Percentiles rank a stretch among this genome's conserved stretches.
Conservation (phyloP, 345 rosid species). For the Viola odorata region DNA sequence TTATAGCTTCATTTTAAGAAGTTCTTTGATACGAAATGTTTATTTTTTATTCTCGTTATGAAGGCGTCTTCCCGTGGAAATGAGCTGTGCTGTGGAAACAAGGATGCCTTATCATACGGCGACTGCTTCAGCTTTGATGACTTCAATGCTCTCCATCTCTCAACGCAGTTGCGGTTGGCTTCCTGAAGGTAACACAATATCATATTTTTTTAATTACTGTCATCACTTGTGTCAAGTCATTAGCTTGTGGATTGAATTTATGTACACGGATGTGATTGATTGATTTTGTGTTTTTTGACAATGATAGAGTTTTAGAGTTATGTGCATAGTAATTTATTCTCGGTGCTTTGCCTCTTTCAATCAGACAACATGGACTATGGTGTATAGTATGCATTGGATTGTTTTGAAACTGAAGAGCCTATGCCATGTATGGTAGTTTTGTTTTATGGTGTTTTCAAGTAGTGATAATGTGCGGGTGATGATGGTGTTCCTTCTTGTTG, state of each 20-base stretch:
- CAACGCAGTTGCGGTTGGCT: slow-evolving; percentile 57
- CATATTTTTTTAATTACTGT: too few relatives aligned
- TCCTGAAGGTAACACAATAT: slow-evolving; percentile 59
- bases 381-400: too few relatives aligned
- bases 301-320: too few relatives aligned
- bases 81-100: slow-evolving; percentile 71
- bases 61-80: slow-evolving; percentile 59
- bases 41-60: background rate
- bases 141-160: slow-evolving; percentile 75
- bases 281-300: too few relatives aligned
- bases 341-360: too few relatives aligned
- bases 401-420: too few relatives aligned
- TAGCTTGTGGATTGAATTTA: too few relatives aligned
- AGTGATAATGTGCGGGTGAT: background rate
- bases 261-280: background rate
- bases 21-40: too few relatives aligned
- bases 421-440: background rate
- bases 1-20: too few relatives aligned
- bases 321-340: too few relatives aligned
- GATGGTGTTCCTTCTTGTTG: slow-evolving; percentile 14
- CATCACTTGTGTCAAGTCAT: too few relatives aligned
- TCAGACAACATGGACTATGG: too few relatives aligned
- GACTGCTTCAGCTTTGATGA: slow-evolving; percentile 88
- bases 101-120: slow-evolving; percentile 83
- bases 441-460: background rate